Evolutionary conservation across 2,329 filamentous ascomycete species (phyloP), one percentile per base, ranked within the genome.

Genomic region (Alternaria conjuncta): DNA sequence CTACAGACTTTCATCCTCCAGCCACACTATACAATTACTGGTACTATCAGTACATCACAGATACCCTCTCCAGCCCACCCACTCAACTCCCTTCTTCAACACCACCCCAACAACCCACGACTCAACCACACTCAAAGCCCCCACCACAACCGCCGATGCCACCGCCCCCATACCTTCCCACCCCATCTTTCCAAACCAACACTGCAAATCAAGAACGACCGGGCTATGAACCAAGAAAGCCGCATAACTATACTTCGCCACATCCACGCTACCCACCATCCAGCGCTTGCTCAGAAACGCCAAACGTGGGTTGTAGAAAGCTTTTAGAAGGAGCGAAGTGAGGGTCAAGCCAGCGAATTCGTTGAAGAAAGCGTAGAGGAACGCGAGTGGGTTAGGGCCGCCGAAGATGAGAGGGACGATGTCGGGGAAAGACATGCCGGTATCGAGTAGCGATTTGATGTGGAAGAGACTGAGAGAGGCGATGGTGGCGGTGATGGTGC

Each of bases 141-240:
- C 68, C 9, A 70, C 68, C 10, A 63, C 55, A n/a, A 57, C 44
- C n/a, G 60, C 60, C 49, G 66, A 68, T 21, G 28, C 18, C n/a
- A 32, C 47, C 11, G 26, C 26, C 1, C 47, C 47, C 5, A 51
- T 21, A 58, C 43, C 10, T 2, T 51, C 47, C 47, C 47, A 51
- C 0, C 47, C 47, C 20, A 3, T 51, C 26, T 51, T 51, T 2
- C 47, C 47, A n/a, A 51, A 51, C 26, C 18, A 20, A 10, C 47
- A 51, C 26, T 51, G 47, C 9, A 51, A 20, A 51, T 51, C 47
- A 3, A 51, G 47, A 15, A 51, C 12, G 3, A 51, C 47, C 3
- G 47, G 47, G 3, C 4, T 5, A 51, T 51, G 47, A 15, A 51
- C 26, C 47, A 51, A 30, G 8, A 51, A 51, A 51, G 47, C 47